Conservation (phyloP, 179 eudicot species). For the Patellifolia procumbens region DNA sequence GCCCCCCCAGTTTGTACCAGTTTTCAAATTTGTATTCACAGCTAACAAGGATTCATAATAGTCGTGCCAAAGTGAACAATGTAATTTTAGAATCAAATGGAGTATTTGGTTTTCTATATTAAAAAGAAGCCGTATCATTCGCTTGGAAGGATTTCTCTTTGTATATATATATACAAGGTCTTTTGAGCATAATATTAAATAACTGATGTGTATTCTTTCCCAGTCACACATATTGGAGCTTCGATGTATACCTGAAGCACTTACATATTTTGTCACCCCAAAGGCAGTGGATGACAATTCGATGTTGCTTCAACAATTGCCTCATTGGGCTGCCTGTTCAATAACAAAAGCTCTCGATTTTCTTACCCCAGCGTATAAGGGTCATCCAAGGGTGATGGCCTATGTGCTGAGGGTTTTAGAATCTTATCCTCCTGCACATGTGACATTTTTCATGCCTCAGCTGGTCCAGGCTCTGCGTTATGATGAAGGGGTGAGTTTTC, state of each 20-base stretch:
- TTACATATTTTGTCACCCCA: conserved; percentile 91
- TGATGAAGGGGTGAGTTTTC: conserved; percentile 79
- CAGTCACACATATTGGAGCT: conserved; percentile 93
- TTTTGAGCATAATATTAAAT: not conserved
- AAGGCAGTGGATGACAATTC: conserved; percentile 97
- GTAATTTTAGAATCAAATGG: not conserved
- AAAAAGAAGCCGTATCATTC: not conserved
- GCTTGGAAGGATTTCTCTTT: not conserved
- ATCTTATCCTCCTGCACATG: conserved; percentile 91
- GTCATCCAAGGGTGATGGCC: conserved; percentile 99
- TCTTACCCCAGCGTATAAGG: conserved; percentile 86
- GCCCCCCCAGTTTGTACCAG: not conserved
- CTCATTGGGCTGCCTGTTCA: conserved; percentile 99
- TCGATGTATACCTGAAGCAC: conserved; percentile 86
- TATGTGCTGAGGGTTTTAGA: conserved; percentile 93
- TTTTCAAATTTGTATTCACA: not conserved
- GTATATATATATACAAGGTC: conserved; percentile 7
- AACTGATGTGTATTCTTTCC: conserved; percentile 24
- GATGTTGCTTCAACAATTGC: conserved; percentile 84
- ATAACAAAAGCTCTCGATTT: conserved; percentile 94
- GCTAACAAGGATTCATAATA: not conserved
- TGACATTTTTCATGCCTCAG: conserved; percentile 99
- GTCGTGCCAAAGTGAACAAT: not conserved
- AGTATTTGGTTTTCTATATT: not conserved
- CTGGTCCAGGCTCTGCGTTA: conserved; percentile 90